Percentiles rank a stretch among this genome's conserved stretches.
These are phyloP conservation scores for Microglena sp. DNA, from an alignment of 139 green algal genomes.

Conservation along the genomic window DNA sequence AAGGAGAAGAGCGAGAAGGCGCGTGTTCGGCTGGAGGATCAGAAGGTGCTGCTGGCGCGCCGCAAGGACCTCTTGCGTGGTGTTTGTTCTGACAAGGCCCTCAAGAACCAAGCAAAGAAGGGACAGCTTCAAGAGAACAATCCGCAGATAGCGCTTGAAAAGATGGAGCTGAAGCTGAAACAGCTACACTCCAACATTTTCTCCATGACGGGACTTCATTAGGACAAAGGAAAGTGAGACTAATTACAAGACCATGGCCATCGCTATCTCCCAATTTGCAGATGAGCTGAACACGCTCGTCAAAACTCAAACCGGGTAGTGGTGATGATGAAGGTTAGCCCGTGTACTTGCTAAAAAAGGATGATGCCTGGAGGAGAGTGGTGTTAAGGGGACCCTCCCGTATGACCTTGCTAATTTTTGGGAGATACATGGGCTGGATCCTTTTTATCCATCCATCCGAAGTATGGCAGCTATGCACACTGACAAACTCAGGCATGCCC, in stretches of 20 bases:
- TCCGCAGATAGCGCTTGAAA: constrained; percentile 37
- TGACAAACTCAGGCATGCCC: too few species aligned
- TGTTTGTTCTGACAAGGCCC: constrained; percentile 21
- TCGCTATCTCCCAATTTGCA: constrained; percentile 17
- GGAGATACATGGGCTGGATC: too few species aligned
- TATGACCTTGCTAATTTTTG: too few species aligned
- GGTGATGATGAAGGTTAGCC: too few species aligned
- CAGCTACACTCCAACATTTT: constrained; percentile 6
- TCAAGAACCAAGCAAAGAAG: constrained; percentile 37
- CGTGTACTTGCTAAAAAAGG: too few species aligned
- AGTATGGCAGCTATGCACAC: too few species aligned
- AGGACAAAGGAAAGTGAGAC: constrained; percentile 33
- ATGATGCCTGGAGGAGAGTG: too few species aligned
- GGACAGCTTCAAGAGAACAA: constrained; percentile 30
- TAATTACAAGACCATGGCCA: constrained; percentile 27
- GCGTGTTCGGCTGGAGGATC: constrained; percentile 21
- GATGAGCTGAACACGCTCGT: constrained; percentile 28
- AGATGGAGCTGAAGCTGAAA: constrained; percentile 31
- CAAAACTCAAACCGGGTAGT: too few species aligned
- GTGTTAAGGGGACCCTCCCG: too few species aligned
- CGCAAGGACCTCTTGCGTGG: constrained; percentile 34
- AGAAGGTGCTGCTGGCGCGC: constrained; percentile 18
- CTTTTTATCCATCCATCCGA: too few species aligned
- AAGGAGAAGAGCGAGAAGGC: constrained; percentile 19
- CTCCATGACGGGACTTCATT: constrained; percentile 28